phyloP scores from a whole-genome alignment of 805 yeast genomes.

The Saccharomycopsis microspora region DNA sequence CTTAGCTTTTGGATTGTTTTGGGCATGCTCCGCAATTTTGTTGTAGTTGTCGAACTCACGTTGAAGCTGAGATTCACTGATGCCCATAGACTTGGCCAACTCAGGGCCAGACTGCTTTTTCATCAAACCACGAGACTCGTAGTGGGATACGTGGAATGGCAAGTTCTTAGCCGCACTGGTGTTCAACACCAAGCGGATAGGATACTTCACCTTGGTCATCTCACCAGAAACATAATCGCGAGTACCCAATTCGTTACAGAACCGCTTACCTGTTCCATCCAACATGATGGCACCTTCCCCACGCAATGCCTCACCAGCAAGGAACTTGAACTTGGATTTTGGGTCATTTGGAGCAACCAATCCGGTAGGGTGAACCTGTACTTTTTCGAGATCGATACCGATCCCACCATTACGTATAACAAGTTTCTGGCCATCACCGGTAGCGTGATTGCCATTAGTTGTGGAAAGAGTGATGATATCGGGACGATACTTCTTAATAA shows the following conservation, averaged over 20 bases:
- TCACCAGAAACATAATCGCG: constrained; percentile 51
- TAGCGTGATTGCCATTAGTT: constrained; percentile 51
- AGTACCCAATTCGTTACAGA: constrained; percentile 49
- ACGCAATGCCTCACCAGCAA: constrained; percentile 56
- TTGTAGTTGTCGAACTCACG: constrained; percentile 31
- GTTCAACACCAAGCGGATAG: constrained; percentile 40
- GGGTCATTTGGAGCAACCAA: constrained; percentile 45
- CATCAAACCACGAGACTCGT: constrained; percentile 45
- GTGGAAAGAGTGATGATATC: constrained; percentile 45
- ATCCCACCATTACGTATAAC: constrained; percentile 39
- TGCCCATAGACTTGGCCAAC: constrained; percentile 30
- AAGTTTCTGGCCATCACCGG: constrained; percentile 53
- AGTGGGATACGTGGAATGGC: constrained; percentile 43
- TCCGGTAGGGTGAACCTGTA: constrained; percentile 63
- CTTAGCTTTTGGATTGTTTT: constrained; percentile 22
- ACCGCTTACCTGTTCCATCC: constrained; percentile 39
- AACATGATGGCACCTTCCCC: constrained; percentile 57
- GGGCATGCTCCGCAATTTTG: constrained; percentile 22
- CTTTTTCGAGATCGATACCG: constrained; percentile 52
- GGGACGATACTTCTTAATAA: constrained; percentile 45
- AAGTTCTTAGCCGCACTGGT: constrained; percentile 33
- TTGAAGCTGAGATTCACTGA: constrained; percentile 22
- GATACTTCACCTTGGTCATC: constrained; percentile 33
- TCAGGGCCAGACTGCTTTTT: constrained; percentile 32
- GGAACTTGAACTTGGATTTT: constrained; percentile 34